Evolutionary conservation across 208 protist genomes (phyloP).

Genomic region (Trichomonas tenax): DNA sequence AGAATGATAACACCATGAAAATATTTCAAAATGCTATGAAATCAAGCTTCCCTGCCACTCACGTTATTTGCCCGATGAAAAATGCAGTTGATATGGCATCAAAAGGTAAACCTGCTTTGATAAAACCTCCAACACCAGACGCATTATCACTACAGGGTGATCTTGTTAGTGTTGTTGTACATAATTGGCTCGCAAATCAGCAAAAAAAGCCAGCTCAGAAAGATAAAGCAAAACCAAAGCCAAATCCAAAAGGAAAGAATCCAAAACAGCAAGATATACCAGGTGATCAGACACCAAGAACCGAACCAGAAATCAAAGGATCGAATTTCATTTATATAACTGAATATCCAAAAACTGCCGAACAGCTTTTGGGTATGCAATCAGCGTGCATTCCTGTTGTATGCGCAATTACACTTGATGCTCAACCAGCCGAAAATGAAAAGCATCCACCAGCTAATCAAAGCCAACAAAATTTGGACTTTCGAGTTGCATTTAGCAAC

Average conservation of each 20-base stretch:
- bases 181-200: background rate
- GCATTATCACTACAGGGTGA: background rate
- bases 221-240: background rate
- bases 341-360: background rate
- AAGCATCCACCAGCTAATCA: background rate
- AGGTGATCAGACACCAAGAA: background rate
- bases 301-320: background rate
- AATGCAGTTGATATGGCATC: background rate
- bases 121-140: background rate
- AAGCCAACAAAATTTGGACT: background rate
- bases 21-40: background rate
- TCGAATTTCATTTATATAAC: background rate
- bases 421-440: background rate
- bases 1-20: background rate
- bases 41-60: background rate
- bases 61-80: background rate
- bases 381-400: background rate
- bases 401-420: background rate
- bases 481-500: background rate
- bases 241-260: background rate
- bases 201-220: background rate
- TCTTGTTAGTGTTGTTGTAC: background rate
- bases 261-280: too few species aligned
- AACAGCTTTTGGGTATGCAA: background rate
- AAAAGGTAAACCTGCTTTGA: background rate